Base-by-base conservation (phyloP, 2,329 filamentous ascomycete genomes). In the Thielaviopsis euricoi region DNA sequence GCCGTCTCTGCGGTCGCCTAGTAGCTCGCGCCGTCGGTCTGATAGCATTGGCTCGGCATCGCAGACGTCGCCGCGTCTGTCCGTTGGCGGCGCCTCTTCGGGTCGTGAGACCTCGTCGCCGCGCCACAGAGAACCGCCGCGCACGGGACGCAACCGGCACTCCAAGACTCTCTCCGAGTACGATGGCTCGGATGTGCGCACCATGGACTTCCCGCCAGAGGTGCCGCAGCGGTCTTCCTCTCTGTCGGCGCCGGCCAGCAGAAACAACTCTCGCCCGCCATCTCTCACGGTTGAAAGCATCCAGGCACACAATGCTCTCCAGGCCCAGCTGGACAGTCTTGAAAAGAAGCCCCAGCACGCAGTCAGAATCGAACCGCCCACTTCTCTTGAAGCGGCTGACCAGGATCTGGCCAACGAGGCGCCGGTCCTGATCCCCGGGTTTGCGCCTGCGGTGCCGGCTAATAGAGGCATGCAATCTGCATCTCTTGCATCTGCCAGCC, bases 231-330 rank as follows among this genome's bases (percentile, higher is more conserved):
- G 81, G 50, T 75, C 75, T 48, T 83, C 81, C 1, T 84, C 81
- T 15, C 70, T 83, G 7, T 84, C 81, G 3, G 80, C 80, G 1
- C 78, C 80, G 1, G 82, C 79, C 1, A 84, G 80, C 64, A 73
- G 78, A 48, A 81, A 81, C 62, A 71, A 66, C 6, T 80, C 77
- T 12, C 70, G 78, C 29, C 71, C 75, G 10, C 75, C 72, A 3
- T 83, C 80, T 0, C 65, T 83, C 59, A 82, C 80, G 5, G 70
- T 77, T 0, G 79, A 81, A 58, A 83, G 79, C 62, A 66, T 82
- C 40, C 75, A 75, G 58, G 74, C 77, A n/a, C 78, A 80, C 61
- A 76, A 78, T 62, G 71, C 70, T 17, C 64, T 72, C 21, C 65
- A 68, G 4, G 52, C 55, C 4, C 58, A 55, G 22, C 19, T 55